These are phyloP conservation scores for Blastocystis sp. DNA, from an alignment of 352 stramenopile genomes.

Conservation along the genomic window DNA sequence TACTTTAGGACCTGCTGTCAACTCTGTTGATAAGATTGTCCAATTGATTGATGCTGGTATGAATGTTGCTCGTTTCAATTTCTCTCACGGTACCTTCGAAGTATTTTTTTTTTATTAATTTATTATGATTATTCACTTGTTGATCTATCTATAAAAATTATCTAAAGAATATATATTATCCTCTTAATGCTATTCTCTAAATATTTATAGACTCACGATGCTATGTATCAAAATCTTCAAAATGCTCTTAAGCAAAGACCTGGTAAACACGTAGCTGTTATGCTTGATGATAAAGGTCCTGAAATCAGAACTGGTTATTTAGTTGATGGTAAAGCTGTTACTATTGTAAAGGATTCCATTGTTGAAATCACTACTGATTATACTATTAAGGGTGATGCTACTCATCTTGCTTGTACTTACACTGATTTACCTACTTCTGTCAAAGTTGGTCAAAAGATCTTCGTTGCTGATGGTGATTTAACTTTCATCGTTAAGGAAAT, in stretches of 20 bases:
- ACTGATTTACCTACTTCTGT: constrained; percentile 66
- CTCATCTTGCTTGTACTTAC: constrained; percentile 76
- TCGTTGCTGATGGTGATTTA: constrained; percentile 68
- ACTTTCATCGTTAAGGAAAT: constrained; percentile 41
- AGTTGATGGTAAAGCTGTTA: constrained; percentile 41
- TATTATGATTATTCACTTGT: no score
- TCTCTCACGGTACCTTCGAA: constrained; percentile 85
- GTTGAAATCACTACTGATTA: constrained; percentile 73
- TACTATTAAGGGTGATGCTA: constrained; percentile 56
- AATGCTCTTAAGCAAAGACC: constrained; percentile 23
- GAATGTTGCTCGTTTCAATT: constrained; percentile 91
- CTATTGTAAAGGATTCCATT: constrained; percentile 47
- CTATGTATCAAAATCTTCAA: constrained; percentile 27
- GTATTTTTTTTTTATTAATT: constrained; percentile 33
- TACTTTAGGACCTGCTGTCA: constrained; percentile 84
- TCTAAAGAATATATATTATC: no score
- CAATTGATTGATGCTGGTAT: constrained; percentile 73
- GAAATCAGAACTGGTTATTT: constrained; percentile 76
- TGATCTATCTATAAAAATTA: neutral
- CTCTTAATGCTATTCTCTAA: no score
- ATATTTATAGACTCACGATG: constrained; percentile 14
- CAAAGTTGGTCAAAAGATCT: constrained; percentile 63
- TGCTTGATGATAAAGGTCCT: constrained; percentile 83
- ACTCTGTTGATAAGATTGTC: constrained; percentile 72
- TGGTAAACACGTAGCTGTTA: constrained; percentile 50